These are phyloP conservation scores for Rhododendron griersonianum DNA, from an alignment of 148 eudicot genomes.

Conservation along the genomic window DNA sequence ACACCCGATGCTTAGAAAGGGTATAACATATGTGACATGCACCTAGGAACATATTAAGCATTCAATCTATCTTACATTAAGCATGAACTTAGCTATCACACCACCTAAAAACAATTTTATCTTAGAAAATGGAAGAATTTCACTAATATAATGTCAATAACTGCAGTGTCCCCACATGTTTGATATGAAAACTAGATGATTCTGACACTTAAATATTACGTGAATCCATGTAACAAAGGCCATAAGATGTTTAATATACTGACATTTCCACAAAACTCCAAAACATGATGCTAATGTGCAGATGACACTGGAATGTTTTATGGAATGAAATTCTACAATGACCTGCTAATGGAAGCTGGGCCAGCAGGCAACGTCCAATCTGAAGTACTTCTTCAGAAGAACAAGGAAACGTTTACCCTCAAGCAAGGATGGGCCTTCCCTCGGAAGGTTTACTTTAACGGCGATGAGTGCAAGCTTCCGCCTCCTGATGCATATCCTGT, in stretches of 20 bases:
- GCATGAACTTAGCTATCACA: background rate
- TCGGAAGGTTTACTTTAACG: conserved; percentile 71
- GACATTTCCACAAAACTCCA: background rate
- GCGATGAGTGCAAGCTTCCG: conserved; percentile 81
- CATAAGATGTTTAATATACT: background rate
- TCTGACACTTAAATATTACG: background rate
- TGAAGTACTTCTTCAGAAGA: conserved; percentile 61
- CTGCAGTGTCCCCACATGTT: background rate
- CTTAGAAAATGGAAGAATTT: background rate
- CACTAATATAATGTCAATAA: background rate
- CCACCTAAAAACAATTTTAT: background rate
- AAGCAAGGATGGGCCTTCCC: conserved; percentile 92
- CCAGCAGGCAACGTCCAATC: conserved; percentile 64
- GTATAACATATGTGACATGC: background rate
- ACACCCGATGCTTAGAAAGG: background rate
- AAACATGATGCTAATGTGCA: conserved; percentile 18
- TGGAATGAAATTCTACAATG: conserved; percentile 69
- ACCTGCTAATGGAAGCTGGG: conserved; percentile 76
- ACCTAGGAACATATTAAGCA: background rate
- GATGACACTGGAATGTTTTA: conserved; percentile 87
- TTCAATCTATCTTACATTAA: background rate
- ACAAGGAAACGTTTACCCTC: conserved; percentile 51
- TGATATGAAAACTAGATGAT: background rate
- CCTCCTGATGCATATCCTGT: conserved; percentile 74
- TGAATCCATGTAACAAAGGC: background rate